Conservation (phyloP, 441 rosid genomes). For the Pelargonium citronellum region DNA sequence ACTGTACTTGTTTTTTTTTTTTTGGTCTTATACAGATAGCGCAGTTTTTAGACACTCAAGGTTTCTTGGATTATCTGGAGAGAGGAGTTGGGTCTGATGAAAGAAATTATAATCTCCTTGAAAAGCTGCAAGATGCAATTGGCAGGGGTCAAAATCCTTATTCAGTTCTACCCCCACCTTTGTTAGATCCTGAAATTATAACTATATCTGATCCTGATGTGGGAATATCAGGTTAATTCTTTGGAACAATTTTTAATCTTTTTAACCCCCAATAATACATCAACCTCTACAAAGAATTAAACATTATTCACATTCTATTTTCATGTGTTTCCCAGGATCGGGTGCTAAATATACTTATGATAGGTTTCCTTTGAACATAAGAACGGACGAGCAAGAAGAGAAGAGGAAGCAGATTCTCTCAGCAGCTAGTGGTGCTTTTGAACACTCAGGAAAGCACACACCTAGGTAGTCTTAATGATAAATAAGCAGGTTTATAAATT, state of each 20-base stretch:
- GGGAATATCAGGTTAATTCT: constrained; percentile 60
- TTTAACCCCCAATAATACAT: not conserved
- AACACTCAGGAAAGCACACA: constrained; percentile 63
- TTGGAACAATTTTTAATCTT: constrained; percentile 25
- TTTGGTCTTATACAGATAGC: constrained; percentile 48
- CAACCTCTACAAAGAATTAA: not conserved
- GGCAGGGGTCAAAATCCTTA: constrained; percentile 95
- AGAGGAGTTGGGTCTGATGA: constrained; percentile 69
- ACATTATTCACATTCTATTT: constrained; percentile 22
- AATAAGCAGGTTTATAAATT: constrained; percentile 5
- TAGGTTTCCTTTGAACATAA: constrained; percentile 83
- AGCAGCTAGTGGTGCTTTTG: constrained; percentile 81
- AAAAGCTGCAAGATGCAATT: constrained; percentile 92
- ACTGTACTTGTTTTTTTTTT: constrained; percentile 12
- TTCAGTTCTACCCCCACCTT: constrained; percentile 65
- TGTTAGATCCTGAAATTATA: constrained; percentile 67
- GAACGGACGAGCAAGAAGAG: constrained; percentile 94
- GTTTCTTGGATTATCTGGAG: constrained; percentile 90
- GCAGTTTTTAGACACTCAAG: constrained; percentile 81
- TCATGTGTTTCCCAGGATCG: constrained; percentile 38
- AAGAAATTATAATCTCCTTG: constrained; percentile 73
- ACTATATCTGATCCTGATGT: constrained; percentile 83
- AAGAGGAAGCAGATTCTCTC: constrained; percentile 93
- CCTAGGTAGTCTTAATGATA: constrained; percentile 48
- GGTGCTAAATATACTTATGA: constrained; percentile 93